Percentiles rank a stretch among this genome's conserved stretches.
Evolutionary conservation across 2,329 filamentous ascomycete species (phyloP).

Genomic region (Colletotrichum sublineola): DNA sequence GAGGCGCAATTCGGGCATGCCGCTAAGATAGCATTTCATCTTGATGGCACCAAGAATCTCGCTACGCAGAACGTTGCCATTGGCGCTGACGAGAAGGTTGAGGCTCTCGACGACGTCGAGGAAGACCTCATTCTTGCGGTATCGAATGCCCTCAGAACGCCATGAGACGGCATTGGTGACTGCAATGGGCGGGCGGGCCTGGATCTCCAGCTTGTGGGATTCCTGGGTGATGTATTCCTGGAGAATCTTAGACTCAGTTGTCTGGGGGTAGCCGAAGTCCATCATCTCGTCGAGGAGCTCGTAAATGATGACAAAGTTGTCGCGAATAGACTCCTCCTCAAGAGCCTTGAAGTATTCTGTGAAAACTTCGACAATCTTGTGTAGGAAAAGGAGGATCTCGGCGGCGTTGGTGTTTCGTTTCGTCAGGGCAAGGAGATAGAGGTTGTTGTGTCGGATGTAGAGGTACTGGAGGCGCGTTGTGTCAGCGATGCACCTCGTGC

Average conservation of each 20-base stretch:
- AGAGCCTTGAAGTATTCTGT: slow-evolving; percentile 99
- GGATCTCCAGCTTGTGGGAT: slow-evolving; percentile 97
- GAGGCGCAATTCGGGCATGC: slow-evolving; percentile 95
- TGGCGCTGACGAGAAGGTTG: slow-evolving; percentile 93
- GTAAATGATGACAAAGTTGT: slow-evolving; percentile 99
- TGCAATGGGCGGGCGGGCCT: slow-evolving; percentile 94
- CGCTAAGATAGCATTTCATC: slow-evolving; percentile 99
- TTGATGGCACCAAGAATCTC: slow-evolving; percentile 98
- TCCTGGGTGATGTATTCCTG: slow-evolving; percentile 99
- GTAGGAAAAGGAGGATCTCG: slow-evolving; percentile 97
- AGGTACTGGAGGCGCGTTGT: slow-evolving; percentile 75
- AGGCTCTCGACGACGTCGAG: slow-evolving; percentile 96
- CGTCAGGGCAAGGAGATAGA: slow-evolving; percentile 96
- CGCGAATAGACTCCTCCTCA: slow-evolving; percentile 97
- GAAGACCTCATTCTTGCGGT: slow-evolving; percentile 99
- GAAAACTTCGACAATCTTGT: slow-evolving; percentile 98
- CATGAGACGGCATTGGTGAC: slow-evolving; percentile 98
- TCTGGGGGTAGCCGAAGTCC: slow-evolving; percentile 99
- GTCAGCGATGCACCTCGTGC: slow-evolving; percentile 40
- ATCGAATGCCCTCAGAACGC: slow-evolving; percentile 97
- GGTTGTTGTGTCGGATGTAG: slow-evolving; percentile 99
- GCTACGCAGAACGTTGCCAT: slow-evolving; percentile 93
- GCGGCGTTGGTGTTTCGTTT: slow-evolving; percentile 99
- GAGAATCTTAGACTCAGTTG: slow-evolving; percentile 97
- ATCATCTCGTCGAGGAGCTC: slow-evolving; percentile 99